A percentile compares a stretch with the other conserved stretches of the same genome.
Conservation (phyloP, 169 alveolate genomes). For the Plasmodium malariae region DNA sequence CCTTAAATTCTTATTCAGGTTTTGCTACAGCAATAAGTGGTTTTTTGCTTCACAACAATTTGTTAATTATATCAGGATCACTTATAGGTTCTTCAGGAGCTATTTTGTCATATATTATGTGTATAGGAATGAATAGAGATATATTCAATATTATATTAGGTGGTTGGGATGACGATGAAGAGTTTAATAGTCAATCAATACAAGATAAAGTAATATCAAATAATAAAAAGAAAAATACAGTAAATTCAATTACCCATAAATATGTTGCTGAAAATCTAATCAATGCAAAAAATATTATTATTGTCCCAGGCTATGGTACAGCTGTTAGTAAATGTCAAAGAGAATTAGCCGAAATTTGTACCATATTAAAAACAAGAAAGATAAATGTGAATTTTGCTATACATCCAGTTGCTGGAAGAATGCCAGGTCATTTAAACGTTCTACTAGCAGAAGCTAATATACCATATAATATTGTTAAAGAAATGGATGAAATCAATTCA, state of each 20-base stretch:
- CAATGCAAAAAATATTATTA: conserved; percentile 88
- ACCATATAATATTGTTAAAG: conserved; percentile 94
- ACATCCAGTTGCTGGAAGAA: conserved; percentile 98
- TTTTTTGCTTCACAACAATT: conserved; percentile 91
- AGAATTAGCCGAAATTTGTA: conserved; percentile 87
- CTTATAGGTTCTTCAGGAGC: conserved; percentile 96
- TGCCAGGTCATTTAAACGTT: conserved; percentile 98
- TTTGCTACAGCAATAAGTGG: conserved; percentile 95
- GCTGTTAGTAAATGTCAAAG: conserved; percentile 93
- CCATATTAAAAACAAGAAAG: conserved; percentile 85
- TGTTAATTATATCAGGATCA: conserved; percentile 94
- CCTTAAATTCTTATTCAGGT: conserved; percentile 95
- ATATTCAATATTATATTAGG: conserved; percentile 91
- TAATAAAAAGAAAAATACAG: conserved; percentile 85
- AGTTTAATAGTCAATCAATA: conserved; percentile 87
- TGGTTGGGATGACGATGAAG: conserved; percentile 88
- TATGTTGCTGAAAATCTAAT: conserved; percentile 90
- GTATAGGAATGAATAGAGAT: conserved; percentile 95
- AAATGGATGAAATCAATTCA: conserved; percentile 95
- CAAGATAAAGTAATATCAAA: conserved; percentile 75
- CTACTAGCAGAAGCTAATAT: conserved; percentile 96
- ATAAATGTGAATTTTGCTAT: conserved; percentile 94
- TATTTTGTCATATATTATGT: conserved; percentile 95
- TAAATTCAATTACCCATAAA: conserved; percentile 84
- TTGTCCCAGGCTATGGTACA: conserved; percentile 97